Evolutionary conservation across 441 rosid species (phyloP), one percentile per base, ranked within the genome.

Genomic region (Sinapis alba): DNA sequence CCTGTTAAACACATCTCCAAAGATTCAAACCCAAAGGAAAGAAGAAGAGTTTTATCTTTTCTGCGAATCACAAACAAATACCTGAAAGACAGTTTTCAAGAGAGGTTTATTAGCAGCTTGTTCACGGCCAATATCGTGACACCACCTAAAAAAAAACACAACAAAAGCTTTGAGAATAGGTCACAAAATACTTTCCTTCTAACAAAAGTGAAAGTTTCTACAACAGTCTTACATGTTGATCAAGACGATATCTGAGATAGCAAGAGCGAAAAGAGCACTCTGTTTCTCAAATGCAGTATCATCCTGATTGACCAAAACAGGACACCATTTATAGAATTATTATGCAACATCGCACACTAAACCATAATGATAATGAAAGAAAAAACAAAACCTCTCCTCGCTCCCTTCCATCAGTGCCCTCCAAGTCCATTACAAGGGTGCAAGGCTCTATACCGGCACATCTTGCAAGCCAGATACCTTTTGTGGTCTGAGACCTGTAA

Each of bases 221-320:
- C 15, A 10, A 16, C 38, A 60, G 15, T 41, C 94, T 88, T 89
- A 94, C 99, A 96, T 96, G 85, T 96, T 96, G 76, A 96, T 96
- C 79, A 96, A 84, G 69, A 96, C 97, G 18, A 96, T 88, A 79
- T 96, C 99, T 12, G 98, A 94, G 80, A 96, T 88, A 43, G 98
- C 99, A 56, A 96, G 90, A 34, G 99, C 98, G 69, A 96, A 96
- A 59, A 96, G 98, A 50, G 99, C 97, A 85, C 98, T 96, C 79
- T 96, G 98, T 87, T 96, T 96, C 88, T 96, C 99, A 75, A 96
- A 96, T 47, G 98, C 93, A 34, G 99, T 96, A 82, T 96, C 98
- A 75, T 96, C 98, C 98, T 96, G 84, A 24, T 67, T 11, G 5
- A 12, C 1, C 18, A 38, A 12, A 23, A 54, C 1, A 56, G 15